Evolutionary conservation across 768 basidiomycete genomes (phyloP), one percentile per base, ranked within the genome.

Genomic region (Mycena venus): DNA sequence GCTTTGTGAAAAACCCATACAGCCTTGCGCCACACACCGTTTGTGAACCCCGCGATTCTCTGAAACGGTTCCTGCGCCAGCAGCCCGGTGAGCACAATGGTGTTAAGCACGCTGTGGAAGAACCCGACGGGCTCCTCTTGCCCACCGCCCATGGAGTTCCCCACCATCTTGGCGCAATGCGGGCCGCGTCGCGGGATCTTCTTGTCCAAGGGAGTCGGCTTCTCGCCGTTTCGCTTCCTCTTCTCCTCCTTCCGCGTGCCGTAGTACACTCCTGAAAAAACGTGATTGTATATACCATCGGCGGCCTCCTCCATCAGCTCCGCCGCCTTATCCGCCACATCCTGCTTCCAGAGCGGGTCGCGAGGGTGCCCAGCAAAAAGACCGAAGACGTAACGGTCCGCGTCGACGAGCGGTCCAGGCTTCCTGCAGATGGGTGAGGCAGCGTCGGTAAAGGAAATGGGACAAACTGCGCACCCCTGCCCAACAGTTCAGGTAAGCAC

Each of bases 141-240:
- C 6, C 68, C 68, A 6, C 68, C 68, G 12, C 68, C 68, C 68
- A 69, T 69, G 1, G 68, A 69, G 15, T 8, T 10, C 5, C 68
- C 68, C 2, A 36, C 10, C 3, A n/a, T 49, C 17, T 69, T 14
- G 2, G 56, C 15, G 10, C 23, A 44, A 27, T 34, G 27, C 1
- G 42, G n/a, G 0, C 58, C 68, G 0, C 68, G 42, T 0, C 58
- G 68, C 0, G 47, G 68, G 2, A 31, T 25, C 36, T 38, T 68
- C 2, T 59, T 3, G 12, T 49, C 27, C 4, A 29, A 15, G 29
- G 61, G 15, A 17, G 42, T 63, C 27, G 47, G 21, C 25, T 31
- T 51, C 19, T 31, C 63, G 40, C 27, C n/a, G 8, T 64, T 34
- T 7, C 40, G 8, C 31, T 27, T 27, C 11, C 15, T 23, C 47